Evolutionary conservation across 2,329 filamentous ascomycete species (phyloP), one percentile per base, ranked within the genome.

Genomic region (Pseudopithomyces chartarum): DNA sequence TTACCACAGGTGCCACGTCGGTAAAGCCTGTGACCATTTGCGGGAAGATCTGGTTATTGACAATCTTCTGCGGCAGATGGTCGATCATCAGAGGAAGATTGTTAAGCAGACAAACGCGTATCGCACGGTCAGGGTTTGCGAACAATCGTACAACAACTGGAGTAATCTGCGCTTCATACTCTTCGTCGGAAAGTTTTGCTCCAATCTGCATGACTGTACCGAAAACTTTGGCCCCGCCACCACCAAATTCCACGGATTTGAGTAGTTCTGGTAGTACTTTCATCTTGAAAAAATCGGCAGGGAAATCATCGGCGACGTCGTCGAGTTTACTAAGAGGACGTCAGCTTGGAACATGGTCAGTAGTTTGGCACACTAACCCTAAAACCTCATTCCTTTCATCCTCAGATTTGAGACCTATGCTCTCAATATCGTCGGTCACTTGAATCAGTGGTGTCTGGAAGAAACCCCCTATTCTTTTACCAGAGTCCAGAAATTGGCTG

Each of bases 171-270:
- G 85, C 74, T 44, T 96, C 90, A 73, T 96, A 99, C 73, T 99
- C 95, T 10, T 98, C 95, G 58, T 89, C 89, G 2, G 90, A 87
- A 39, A 99, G 81, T 71, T 97, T 98, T 6, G 87, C 81, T 3
- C 92, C 87, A 65, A 99, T 97, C 71, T 96, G 96, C 81, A 98
- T 87, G 39, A 97, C 91, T 1, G 96, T 87, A 1, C 84, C 80
- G 57, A 99, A 90, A 0, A 96, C 93, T 70, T 96, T 96, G 0
- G 94, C 91, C 0, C 95, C 95, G 26, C 95, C 95, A 11, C 94
- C 95, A 7, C 95, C 95, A 74, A 97, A 99, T 70, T 99, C 95
- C n/a, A 98, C 92, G 0, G 93, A 97, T 73, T 98, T 99, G n/a
- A 99, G 83, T 29, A 99, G 81, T 72, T 99, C 95, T 0, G 95